A percentile compares a stretch with the other conserved stretches of the same genome.
phyloP scores from a whole-genome alignment of 257 asterid species.

The Lavandula angustifolia region DNA sequence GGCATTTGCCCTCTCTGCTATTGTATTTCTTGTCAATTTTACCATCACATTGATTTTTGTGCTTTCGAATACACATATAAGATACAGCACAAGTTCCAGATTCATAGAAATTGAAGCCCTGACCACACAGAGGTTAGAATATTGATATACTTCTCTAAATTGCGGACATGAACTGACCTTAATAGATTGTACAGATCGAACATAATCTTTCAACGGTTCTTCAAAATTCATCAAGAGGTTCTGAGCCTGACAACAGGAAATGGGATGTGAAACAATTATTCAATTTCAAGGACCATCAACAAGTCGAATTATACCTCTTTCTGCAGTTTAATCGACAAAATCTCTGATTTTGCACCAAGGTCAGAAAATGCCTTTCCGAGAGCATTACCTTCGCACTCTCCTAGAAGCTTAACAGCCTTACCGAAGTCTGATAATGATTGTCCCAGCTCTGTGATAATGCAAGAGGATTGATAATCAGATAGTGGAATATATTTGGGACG shows the following conservation, averaged over 20 bases:
- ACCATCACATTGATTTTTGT: too few species aligned
- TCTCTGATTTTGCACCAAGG: slow-evolving; percentile 83
- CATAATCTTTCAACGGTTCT: slow-evolving; percentile 95
- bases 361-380: slow-evolving; percentile 95
- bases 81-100: too few species aligned
- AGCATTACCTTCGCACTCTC: slow-evolving; percentile 71
- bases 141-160: slow-evolving; percentile 14
- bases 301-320: slow-evolving; percentile 60
- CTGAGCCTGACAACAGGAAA: slow-evolving; percentile 68
- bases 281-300: slow-evolving; percentile 9
- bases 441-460: slow-evolving; percentile 68
- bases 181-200: slow-evolving; percentile 94
- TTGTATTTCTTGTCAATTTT: background rate
- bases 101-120: background rate
- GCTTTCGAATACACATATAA: too few species aligned
- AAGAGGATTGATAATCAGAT: slow-evolving; percentile 25
- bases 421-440: slow-evolving; percentile 89
- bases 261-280: slow-evolving; percentile 22
- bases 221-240: slow-evolving; percentile 92
- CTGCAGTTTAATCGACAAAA: slow-evolving; percentile 70
- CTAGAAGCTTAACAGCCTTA: slow-evolving; percentile 90
- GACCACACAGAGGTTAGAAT: background rate
- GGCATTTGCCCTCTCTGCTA: too few species aligned
- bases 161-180: slow-evolving; percentile 55
- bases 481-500: background rate